Percentiles rank a stretch among this genome's conserved stretches.
Conservation (phyloP, 2,329 filamentous ascomycete species). For the Scytalidium lignicola region DNA sequence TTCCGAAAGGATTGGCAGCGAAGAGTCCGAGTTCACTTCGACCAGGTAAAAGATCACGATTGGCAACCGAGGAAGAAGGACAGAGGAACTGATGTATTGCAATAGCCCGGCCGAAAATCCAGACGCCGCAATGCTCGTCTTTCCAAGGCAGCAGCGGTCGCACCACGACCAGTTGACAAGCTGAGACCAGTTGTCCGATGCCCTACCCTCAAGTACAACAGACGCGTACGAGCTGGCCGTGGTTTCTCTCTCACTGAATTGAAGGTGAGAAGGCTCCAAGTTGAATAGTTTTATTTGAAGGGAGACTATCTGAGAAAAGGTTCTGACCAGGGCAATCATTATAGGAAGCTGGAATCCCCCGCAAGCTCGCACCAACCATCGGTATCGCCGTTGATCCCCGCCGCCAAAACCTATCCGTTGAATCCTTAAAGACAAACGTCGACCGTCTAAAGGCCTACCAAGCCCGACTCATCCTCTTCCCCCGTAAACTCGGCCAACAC, state of each 20-base stretch:
- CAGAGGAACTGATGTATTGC: constrained; percentile 24
- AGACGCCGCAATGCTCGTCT: constrained; percentile 86
- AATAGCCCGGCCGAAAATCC: constrained; percentile 91
- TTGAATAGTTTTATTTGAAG: constrained; percentile 1
- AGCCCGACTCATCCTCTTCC: constrained; percentile 94
- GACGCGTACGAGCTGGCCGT: constrained; percentile 90
- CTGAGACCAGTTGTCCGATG: constrained; percentile 91
- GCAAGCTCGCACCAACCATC: constrained; percentile 90
- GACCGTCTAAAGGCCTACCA: constrained; percentile 97
- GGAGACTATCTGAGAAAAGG: constrained; percentile 14
- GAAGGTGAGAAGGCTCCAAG: constrained; percentile 63
- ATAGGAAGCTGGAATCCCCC: constrained; percentile 91
- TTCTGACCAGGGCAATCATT: constrained; percentile 11
- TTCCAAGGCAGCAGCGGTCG: constrained; percentile 90
- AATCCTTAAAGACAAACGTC: constrained; percentile 91
- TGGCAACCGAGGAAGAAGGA: constrained; percentile 10
- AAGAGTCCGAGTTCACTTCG: constrained; percentile 98
- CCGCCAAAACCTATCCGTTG: constrained; percentile 95
- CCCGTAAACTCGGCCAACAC: constrained; percentile 86
- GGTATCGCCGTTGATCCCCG: constrained; percentile 95
- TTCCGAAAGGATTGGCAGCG: constrained; percentile 99
- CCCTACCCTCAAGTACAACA: constrained; percentile 98
- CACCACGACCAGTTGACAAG: constrained; percentile 95
- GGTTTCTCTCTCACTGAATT: constrained; percentile 97
- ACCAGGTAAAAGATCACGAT: constrained; percentile 69